Conservation (phyloP, 805 yeast genomes). For the Wickerhamiella cacticola region DNA sequence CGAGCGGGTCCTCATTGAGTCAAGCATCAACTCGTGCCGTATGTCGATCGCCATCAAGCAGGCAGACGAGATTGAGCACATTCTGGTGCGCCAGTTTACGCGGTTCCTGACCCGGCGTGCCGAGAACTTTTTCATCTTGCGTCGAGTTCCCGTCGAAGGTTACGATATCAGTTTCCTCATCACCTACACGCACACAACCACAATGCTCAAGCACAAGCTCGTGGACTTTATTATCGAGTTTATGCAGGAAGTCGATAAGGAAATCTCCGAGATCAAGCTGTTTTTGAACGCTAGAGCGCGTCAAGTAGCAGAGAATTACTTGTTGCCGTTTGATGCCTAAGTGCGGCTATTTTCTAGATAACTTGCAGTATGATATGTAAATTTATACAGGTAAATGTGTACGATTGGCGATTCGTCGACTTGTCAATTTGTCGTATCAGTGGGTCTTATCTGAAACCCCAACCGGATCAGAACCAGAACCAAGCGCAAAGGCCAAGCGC, state of each 20-base stretch:
- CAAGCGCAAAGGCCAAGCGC: no score
- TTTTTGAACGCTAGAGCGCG: conserved; percentile 96
- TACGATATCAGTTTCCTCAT: conserved; percentile 88
- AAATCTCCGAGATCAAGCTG: conserved; percentile 94
- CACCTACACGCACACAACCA: conserved; percentile 89
- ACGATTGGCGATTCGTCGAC: no score
- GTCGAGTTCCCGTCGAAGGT: conserved; percentile 82
- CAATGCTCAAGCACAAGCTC: conserved; percentile 86
- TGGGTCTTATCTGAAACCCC: no score
- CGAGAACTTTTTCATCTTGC: conserved; percentile 79
- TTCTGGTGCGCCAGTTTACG: conserved; percentile 87
- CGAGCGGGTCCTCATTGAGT: conserved; percentile 84
- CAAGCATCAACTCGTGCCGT: conserved; percentile 84
- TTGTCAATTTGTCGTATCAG: no score
- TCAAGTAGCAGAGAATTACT: conserved; percentile 91
- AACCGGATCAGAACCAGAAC: no score
- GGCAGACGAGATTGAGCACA: conserved; percentile 93
- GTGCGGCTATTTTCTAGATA: background rate
- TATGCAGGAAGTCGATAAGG: conserved; percentile 98
- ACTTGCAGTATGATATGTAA: background rate
- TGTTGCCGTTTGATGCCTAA: conserved; percentile 43
- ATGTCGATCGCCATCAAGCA: conserved; percentile 88
- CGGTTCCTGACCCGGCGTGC: conserved; percentile 92
- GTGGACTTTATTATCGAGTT: conserved; percentile 96
- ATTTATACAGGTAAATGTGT: no score